phyloP scores from a whole-genome alignment of 768 basidiomycete genomes.

The Lepiota venenata region DNA sequence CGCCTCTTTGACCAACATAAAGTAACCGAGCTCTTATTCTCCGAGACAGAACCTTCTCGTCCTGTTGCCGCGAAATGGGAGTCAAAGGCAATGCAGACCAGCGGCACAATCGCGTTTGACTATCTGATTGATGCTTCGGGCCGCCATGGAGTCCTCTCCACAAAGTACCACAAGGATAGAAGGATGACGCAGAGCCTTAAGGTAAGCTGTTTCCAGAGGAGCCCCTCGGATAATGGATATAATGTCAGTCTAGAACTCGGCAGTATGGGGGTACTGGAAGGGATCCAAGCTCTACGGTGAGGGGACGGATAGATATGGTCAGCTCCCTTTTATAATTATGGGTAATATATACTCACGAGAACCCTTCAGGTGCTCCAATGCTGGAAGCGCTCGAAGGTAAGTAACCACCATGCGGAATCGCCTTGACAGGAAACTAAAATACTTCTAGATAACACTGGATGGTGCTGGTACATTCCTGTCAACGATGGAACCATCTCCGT shows the following conservation, averaged over 20 bases:
- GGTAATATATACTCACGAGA: too few species aligned
- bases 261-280: constrained; percentile 68
- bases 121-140: constrained; percentile 65
- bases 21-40: constrained; percentile 40
- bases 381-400: constrained; percentile 55
- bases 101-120: constrained; percentile 47
- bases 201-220: too few species aligned
- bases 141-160: constrained; percentile 54
- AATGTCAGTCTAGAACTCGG: constrained; percentile 40
- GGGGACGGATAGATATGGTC: too few species aligned
- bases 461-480: constrained; percentile 56
- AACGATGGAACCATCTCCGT: constrained; percentile 47
- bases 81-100: constrained; percentile 24
- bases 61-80: constrained; percentile 39
- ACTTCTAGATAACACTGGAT: constrained; percentile 29
- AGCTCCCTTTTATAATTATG: too few species aligned
- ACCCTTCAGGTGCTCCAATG: constrained; percentile 3
- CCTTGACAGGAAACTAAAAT: background rate
- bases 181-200: constrained; percentile 44
- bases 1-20: constrained; percentile 45
- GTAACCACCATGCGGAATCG: background rate
- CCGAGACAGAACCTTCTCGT: constrained; percentile 14
- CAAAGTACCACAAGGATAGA: constrained; percentile 55
- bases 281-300: constrained; percentile 22
- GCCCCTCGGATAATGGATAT: too few species aligned